These are phyloP conservation scores for Quercus phellos DNA, from an alignment of 331 rosid genomes.

Conservation along the genomic window DNA sequence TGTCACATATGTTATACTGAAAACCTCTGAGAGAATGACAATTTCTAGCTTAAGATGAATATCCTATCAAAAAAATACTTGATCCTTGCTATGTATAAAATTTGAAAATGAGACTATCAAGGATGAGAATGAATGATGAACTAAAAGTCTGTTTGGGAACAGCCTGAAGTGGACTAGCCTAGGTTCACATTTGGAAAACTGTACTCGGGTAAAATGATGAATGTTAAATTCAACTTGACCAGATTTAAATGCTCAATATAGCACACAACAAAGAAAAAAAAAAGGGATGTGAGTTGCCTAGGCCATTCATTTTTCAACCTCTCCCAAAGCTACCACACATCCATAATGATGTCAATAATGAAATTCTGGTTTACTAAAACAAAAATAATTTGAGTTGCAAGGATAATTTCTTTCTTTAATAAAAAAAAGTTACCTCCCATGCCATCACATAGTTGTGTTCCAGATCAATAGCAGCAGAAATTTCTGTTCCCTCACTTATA, in stretches of 20 bases:
- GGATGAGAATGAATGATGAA: not conserved
- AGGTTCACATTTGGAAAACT: too few species aligned
- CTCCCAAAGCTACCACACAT: not conserved
- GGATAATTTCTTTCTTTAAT: not conserved
- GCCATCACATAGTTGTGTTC: not conserved
- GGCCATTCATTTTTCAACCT: not conserved
- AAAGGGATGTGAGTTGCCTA: not conserved
- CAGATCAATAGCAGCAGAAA: not conserved
- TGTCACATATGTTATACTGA: not conserved
- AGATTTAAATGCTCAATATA: not conserved
- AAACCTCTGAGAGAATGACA: not conserved
- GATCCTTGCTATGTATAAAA: too few species aligned
- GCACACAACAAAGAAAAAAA: not conserved
- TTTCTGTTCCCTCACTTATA: not conserved
- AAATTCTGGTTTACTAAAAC: not conserved
- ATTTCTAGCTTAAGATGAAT: too few species aligned
- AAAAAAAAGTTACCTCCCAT: not conserved
- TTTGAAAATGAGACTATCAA: not conserved
- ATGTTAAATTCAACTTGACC: not conserved
- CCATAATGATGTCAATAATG: not conserved
- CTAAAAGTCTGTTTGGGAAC: not conserved
- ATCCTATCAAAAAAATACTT: too few species aligned
- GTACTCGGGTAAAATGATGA: not conserved
- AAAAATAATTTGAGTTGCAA: not conserved
- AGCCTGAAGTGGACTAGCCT: too few species aligned